Evolutionary conservation across 768 basidiomycete species (phyloP).

Genomic region (Hypholoma sublateritium): DNA sequence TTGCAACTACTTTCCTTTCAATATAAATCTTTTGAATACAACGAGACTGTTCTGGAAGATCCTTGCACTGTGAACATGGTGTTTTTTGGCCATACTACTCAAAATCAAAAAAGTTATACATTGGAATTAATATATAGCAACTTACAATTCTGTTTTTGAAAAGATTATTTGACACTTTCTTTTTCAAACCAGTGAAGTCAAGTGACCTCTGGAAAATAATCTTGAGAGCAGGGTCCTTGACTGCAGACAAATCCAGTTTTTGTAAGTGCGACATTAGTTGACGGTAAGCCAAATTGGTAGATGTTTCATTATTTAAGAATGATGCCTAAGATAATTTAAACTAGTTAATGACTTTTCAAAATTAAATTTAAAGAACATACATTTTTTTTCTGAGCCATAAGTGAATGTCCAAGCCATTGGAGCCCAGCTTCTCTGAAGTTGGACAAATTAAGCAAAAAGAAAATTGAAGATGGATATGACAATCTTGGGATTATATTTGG

Average conservation of each 20-base stretch:
- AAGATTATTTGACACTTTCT: neutral
- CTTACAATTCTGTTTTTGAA: neutral
- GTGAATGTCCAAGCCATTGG: neutral
- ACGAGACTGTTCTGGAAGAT: neutral
- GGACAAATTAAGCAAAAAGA: too few relatives aligned
- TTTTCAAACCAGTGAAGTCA: neutral
- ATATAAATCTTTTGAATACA: neutral
- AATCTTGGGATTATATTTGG: too few relatives aligned
- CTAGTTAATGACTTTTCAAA: too few relatives aligned
- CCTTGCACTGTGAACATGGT: neutral
- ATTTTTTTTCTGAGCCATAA: neutral
- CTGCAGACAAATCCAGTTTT: neutral
- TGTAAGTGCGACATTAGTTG: neutral
- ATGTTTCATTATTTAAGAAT: neutral
- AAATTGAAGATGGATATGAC: too few relatives aligned
- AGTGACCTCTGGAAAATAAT: neutral
- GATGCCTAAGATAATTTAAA: neutral
- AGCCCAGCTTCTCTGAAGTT: too few relatives aligned
- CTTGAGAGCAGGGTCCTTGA: neutral
- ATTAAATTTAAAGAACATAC: neutral
- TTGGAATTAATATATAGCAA: neutral
- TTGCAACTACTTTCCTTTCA: neutral
- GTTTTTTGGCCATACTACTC: neutral
- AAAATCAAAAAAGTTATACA: neutral
- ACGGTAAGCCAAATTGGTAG: neutral